Percentiles rank a stretch among this genome's conserved stretches.
Conservation (phyloP, 805 yeast genomes). For the Cyberlindnera misumaiensis region DNA sequence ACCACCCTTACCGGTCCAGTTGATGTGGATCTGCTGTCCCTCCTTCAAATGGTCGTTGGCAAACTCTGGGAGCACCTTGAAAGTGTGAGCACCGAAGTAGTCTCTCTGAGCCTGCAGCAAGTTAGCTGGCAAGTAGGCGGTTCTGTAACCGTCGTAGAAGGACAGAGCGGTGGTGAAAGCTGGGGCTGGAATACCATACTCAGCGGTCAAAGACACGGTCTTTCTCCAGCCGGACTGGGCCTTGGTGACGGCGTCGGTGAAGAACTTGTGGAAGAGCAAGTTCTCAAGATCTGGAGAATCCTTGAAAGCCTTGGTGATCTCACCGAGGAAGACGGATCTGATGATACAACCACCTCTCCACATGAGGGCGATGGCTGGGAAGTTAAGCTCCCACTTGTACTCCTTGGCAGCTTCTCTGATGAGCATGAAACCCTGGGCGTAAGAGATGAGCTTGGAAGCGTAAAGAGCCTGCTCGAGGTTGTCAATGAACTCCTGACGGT, state of each 20-base stretch:
- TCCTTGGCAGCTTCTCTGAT: constrained; percentile 97
- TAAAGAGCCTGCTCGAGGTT: constrained; percentile 96
- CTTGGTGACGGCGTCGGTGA: constrained; percentile 81
- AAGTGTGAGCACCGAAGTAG: constrained; percentile 99
- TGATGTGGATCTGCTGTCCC: constrained; percentile 82
- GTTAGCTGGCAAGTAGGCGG: constrained; percentile 93
- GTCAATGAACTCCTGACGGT: constrained; percentile 80
- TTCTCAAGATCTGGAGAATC: constrained; percentile 89
- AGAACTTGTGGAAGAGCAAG: constrained; percentile 93
- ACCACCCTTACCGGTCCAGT: constrained; percentile 99
- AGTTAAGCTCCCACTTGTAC: constrained; percentile 94
- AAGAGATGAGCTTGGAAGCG: constrained; percentile 97
- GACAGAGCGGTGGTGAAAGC: constrained; percentile 95
- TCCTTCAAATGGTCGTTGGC: constrained; percentile 73
- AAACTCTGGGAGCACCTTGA: constrained; percentile 84
- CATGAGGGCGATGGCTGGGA: constrained; percentile 98
- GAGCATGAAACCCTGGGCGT: constrained; percentile 99
- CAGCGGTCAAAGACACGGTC: constrained; percentile 69
- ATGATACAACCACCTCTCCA: constrained; percentile 99
- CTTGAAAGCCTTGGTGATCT: constrained; percentile 94
- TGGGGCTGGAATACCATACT: constrained; percentile 93
- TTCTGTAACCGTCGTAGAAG: constrained; percentile 98
- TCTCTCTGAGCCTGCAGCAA: constrained; percentile 99
- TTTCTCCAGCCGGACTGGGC: constrained; percentile 97
- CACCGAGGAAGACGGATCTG: constrained; percentile 96